Conservation (phyloP, 2,329 filamentous ascomycete genomes). For the Colletotrichum lentis region DNA sequence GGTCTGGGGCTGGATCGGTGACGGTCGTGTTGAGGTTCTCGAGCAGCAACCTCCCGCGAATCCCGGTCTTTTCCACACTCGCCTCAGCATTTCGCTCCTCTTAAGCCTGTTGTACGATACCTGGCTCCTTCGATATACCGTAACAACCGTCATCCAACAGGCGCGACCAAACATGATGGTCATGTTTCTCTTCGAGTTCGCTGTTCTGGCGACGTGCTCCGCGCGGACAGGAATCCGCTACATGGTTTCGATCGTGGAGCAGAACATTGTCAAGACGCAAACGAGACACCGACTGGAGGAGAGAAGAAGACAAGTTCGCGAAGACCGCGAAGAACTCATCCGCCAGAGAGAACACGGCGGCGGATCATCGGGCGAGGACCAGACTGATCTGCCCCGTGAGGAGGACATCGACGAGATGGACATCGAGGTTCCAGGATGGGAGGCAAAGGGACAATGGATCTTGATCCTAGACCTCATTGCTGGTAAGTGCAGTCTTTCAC, state of each 20-base stretch:
- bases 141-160: constrained; percentile 83
- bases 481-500: constrained; percentile 60
- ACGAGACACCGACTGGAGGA: constrained; percentile 73
- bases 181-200: constrained; percentile 99
- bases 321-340: constrained; percentile 62
- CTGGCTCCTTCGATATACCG: constrained; percentile 81
- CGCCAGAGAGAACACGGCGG: constrained; percentile 58
- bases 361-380: constrained; percentile 54
- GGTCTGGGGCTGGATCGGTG: constrained; percentile 98
- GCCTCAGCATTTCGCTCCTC: constrained; percentile 79
- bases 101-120: constrained; percentile 82
- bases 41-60: constrained; percentile 95
- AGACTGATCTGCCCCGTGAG: constrained; percentile 66
- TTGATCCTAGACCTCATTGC: constrained; percentile 86
- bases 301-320: constrained; percentile 72
- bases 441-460: constrained; percentile 92
- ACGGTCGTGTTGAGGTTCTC: constrained; percentile 90
- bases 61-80: constrained; percentile 84
- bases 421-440: constrained; percentile 94
- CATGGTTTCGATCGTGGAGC: constrained; percentile 78
- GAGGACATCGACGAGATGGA: constrained; percentile 92
- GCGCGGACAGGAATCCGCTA: constrained; percentile 83
- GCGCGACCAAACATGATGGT: constrained; percentile 99
- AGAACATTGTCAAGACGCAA: constrained; percentile 77
- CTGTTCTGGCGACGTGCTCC: constrained; percentile 82